Conservation (phyloP, 768 basidiomycete genomes). For the Lactarius psammicola region DNA sequence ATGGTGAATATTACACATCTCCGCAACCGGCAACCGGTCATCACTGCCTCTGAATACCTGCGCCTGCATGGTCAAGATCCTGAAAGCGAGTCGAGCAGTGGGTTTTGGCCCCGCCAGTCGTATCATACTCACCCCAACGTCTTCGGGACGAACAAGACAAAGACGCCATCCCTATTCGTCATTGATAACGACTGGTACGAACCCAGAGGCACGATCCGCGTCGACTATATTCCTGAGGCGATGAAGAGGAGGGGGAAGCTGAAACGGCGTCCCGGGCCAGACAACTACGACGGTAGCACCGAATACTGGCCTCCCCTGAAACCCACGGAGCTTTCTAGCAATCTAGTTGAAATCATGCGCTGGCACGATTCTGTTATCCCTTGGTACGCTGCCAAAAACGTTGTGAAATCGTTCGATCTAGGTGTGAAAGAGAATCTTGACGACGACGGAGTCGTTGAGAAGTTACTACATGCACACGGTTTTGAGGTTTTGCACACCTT, state of each 20-base stretch:
- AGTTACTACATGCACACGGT: conserved; percentile 39
- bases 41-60: conserved; percentile 45
- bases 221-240: conserved; percentile 38
- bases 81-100: conserved; percentile 39
- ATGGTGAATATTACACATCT: conserved; percentile 47
- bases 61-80: conserved; percentile 40
- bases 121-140: conserved; percentile 38
- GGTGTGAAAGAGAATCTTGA: conserved; percentile 23
- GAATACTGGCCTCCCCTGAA: conserved; percentile 13
- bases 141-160: conserved; percentile 28
- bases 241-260: conserved; percentile 38
- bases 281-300: conserved; percentile 9
- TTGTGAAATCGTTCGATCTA: background rate
- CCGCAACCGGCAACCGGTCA: conserved; percentile 38
- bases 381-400: conserved; percentile 10
- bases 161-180: conserved; percentile 34
- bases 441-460: conserved; percentile 35
- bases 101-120: conserved; percentile 39
- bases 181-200: conserved; percentile 46
- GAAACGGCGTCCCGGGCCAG: conserved; percentile 29
- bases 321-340: conserved; percentile 11
- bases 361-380: background rate
- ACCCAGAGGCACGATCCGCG: conserved; percentile 38
- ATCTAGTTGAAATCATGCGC: background rate
- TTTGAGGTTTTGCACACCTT: conserved; percentile 44